Conservation (phyloP, 225 moss, liverwort and hornwort genomes). For the Takakia lepidozioides region DNA sequence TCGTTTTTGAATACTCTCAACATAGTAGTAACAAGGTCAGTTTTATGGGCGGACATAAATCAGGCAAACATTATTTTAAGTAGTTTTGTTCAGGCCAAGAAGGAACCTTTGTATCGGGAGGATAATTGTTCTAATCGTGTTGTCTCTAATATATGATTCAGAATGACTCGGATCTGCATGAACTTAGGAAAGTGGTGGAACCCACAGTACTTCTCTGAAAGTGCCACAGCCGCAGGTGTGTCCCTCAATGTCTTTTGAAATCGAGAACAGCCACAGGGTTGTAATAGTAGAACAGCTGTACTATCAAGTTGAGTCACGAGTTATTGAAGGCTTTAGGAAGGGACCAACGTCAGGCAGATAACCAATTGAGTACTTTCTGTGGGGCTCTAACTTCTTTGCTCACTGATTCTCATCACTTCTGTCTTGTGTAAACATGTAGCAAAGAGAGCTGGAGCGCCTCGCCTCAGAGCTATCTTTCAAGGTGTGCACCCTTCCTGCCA, state of each 20-base stretch:
- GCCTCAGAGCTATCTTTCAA: constrained; percentile 83
- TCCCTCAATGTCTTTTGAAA: no score
- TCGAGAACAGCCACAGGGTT: no score
- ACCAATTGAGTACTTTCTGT: not conserved
- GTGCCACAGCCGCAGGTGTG: constrained; percentile 59
- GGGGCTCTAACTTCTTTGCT: not conserved
- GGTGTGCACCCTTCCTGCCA: constrained; percentile 20
- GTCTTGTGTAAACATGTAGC: constrained; percentile 14
- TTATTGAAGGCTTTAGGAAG: not conserved
- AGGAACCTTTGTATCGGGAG: no score
- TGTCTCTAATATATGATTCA: no score
- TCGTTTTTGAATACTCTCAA: no score
- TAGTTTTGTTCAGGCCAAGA: no score
- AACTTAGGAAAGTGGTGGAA: constrained; percentile 35
- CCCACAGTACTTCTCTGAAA: constrained; percentile 46
- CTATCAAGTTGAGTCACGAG: no score
- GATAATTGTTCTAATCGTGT: no score
- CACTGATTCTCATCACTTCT: not conserved
- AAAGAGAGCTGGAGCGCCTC: constrained; percentile 82
- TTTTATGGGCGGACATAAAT: no score
- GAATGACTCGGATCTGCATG: constrained; percentile 77
- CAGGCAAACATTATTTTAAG: no score
- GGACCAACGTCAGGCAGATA: not conserved
- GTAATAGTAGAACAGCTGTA: not conserved
- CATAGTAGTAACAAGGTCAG: no score